Conservation (phyloP, 2,329 filamentous ascomycete species). For the Cladosporium sp. region DNA sequence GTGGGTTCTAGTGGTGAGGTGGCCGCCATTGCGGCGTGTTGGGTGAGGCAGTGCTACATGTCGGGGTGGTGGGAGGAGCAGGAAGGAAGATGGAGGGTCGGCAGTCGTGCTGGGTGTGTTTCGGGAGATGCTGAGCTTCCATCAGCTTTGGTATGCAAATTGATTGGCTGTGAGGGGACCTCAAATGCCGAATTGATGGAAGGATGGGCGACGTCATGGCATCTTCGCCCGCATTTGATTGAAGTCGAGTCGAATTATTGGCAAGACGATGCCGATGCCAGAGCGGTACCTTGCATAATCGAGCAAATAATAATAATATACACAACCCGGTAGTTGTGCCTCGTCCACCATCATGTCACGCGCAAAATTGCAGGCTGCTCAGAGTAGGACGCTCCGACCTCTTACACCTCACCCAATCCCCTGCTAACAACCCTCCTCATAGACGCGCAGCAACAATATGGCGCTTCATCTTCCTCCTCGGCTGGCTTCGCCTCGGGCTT, state of each 20-base stretch:
- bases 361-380: conserved; percentile 36
- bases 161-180: background rate
- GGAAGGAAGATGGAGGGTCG: background rate
- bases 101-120: conserved; percentile 16
- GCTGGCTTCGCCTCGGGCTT: conserved; percentile 88
- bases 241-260: background rate
- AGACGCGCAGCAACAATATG: conserved; percentile 28
- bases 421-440: background rate
- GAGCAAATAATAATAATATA: background rate
- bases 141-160: background rate
- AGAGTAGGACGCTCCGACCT: conserved; percentile 24
- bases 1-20: conserved; percentile 23
- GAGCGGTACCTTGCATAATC: background rate
- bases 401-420: background rate
- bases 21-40: conserved; percentile 24
- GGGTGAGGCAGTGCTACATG: conserved; percentile 10
- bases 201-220: conserved; percentile 12
- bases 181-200: conserved; percentile 4
- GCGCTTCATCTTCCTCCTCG: conserved; percentile 26
- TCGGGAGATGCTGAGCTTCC: conserved; percentile 3
- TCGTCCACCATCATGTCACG: conserved; percentile 31
- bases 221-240: conserved; percentile 20
- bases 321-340: background rate
- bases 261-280: background rate
- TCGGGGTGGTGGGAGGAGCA: conserved; percentile 1